phyloP scores from a whole-genome alignment of 345 rosid genomes.

The Punica granatum region DNA sequence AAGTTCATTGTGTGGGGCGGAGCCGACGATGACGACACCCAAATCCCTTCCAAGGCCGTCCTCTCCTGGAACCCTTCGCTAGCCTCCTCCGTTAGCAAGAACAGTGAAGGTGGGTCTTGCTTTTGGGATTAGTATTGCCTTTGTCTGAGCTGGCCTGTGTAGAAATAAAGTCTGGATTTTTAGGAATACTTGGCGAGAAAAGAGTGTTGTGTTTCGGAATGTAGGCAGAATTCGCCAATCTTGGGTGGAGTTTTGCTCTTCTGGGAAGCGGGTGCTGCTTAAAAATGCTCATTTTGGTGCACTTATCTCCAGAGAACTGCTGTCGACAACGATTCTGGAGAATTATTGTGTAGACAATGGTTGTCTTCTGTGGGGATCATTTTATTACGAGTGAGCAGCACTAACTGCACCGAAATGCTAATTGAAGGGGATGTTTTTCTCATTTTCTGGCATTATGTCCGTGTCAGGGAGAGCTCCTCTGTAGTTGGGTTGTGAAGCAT shows the following conservation, averaged over 20 bases:
- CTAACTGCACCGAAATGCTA: too few relatives aligned
- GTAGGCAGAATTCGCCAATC: neutral
- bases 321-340: neutral
- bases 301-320: neutral
- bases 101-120: neutral
- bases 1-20: conserved; percentile 42
- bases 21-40: conserved; percentile 16
- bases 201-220: neutral
- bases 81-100: conserved; percentile 4
- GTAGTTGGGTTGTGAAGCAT: too few relatives aligned
- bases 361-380: neutral
- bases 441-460: neutral
- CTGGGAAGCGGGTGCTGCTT: neutral
- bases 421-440: neutral
- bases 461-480: neutral
- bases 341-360: neutral
- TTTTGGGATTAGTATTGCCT: neutral
- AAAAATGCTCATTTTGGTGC: neutral
- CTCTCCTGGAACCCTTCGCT: conserved; percentile 23
- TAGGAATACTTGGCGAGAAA: neutral
- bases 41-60: conserved; percentile 23
- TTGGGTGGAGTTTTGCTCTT: neutral
- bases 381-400: neutral
- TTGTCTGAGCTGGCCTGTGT: neutral
- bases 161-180: neutral